A percentile compares a stretch with the other conserved stretches of the same genome.
These are phyloP conservation scores for Gossypium gossypioides DNA, from an alignment of 441 rosid genomes.

Conservation along the genomic window DNA sequence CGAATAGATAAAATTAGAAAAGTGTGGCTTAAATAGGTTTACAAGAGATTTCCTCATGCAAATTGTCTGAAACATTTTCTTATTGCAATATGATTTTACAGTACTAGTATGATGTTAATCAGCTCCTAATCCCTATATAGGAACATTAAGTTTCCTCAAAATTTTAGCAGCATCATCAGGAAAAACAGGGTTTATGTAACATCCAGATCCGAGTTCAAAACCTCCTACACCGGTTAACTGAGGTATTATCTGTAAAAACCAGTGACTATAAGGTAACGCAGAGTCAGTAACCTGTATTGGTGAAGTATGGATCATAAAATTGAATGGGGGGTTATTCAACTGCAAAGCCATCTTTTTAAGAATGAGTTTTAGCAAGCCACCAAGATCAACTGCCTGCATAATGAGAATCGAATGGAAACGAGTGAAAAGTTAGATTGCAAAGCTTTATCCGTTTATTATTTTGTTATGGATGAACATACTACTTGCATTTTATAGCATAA, in stretches of 20 bases:
- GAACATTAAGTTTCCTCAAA: constrained; percentile 46
- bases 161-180: constrained; percentile 80
- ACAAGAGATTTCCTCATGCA: not conserved
- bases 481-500: not conserved
- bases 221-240: constrained; percentile 63
- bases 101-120: not conserved
- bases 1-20: not conserved
- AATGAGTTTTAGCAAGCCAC: constrained; percentile 56
- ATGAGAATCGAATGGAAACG: not conserved
- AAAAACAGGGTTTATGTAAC: constrained; percentile 78
- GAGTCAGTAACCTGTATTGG: constrained; percentile 37
- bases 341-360: constrained; percentile 55
- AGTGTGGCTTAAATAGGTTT: not conserved
- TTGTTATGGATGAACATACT: not conserved
- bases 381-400: constrained; percentile 68
- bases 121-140: not conserved
- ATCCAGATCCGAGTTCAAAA: constrained; percentile 70
- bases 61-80: not conserved
- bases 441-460: not conserved
- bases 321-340: constrained; percentile 61
- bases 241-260: constrained; percentile 76
- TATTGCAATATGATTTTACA: not conserved
- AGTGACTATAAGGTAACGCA: constrained; percentile 46
- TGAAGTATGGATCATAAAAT: constrained; percentile 82
- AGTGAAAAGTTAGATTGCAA: not conserved